These are phyloP conservation scores for Dryas drummondii DNA, from an alignment of 306 rosid species.

Conservation along the genomic window DNA sequence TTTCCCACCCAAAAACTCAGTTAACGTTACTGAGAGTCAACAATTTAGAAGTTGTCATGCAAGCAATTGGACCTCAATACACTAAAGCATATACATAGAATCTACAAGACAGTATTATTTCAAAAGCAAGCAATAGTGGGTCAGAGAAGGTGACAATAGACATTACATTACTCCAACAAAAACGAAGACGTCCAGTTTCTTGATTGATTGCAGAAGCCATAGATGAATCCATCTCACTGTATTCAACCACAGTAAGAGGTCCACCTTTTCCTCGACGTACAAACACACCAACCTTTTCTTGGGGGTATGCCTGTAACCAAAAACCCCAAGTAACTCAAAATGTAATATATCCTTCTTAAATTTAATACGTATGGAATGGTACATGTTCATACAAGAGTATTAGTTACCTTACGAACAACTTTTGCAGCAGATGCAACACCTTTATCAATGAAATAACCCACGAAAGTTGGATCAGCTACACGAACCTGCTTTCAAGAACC, in stretches of 20 bases:
- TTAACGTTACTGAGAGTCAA: too few species aligned
- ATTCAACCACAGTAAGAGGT: conserved; percentile 93
- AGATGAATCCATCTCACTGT: conserved; percentile 80
- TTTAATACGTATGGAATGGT: not conserved
- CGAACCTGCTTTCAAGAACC: conserved; percentile 74
- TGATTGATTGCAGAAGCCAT: conserved; percentile 89
- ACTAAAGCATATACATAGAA: conserved; percentile 17
- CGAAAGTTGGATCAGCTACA: conserved; percentile 90
- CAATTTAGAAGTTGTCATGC: not conserved
- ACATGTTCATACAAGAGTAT: not conserved
- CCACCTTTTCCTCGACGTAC: conserved; percentile 97
- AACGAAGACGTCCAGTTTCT: conserved; percentile 92
- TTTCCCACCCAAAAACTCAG: too few species aligned
- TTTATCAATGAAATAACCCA: conserved; percentile 95
- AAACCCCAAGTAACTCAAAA: conserved; percentile 10
- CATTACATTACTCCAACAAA: conserved; percentile 97
- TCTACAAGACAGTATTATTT: conserved; percentile 10
- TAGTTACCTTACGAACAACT: conserved; percentile 92
- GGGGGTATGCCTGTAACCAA: conserved; percentile 84
- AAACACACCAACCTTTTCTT: conserved; percentile 98
- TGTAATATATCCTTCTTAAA: not conserved
- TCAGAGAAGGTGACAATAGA: conserved; percentile 28
- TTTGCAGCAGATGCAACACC: conserved; percentile 95
- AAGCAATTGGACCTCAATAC: not conserved
- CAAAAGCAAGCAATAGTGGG: conserved; percentile 17